Base-by-base conservation (phyloP, 2,329 filamentous ascomycete genomes). In the Penicillium sp. region DNA sequence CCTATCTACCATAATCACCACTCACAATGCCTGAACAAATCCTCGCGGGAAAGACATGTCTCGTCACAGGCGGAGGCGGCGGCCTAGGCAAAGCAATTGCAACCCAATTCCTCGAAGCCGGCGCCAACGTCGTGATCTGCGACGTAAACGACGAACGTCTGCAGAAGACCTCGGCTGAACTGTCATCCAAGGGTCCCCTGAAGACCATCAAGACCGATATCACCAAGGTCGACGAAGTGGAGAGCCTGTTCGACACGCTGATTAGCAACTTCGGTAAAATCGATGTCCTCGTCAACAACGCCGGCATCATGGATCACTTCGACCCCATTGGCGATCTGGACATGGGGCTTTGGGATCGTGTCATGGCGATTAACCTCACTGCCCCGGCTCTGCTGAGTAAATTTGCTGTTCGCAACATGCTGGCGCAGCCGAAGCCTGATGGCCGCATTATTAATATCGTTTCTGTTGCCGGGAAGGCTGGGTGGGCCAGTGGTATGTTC, bases 271-370 rank as follows among this genome's bases (percentile, higher is more conserved):
- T 80, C 57, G 75, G 75, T 29, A 71, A 73, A n/a, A 66, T 83
- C 18, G 83, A 86, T 66, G 72, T 84, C n/a, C 71, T 86, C 6
- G 68, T 85, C 63, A 84, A 84, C 70, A 82, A 82, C 57, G 82
- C 82, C 10, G 83, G 79, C 23, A 74, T 85, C 44, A 80, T 83
- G 72, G 83, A 86, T 63, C 72, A 69, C 29, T 83, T 85, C 60
- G 78, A 81, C 41, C 77, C 81, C 0, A 79, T 79, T 0, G 82
- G 78, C 16, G 73, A 74, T 8, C 66, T 79, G 48, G 72, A 79
- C 21, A 72, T 73, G 55, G 68, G 68, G 1, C 62, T 76, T 2
- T 86, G 82, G 82, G 77, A 85, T 56, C 72, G 72, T 4, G 78
- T 85, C 6, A 74, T 86, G 35, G 75, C 73, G 13, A 71, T 85